Evolutionary conservation across 331 rosid species (phyloP), one percentile per base, ranked within the genome.

Genomic region (Erythrophleum ivorense): DNA sequence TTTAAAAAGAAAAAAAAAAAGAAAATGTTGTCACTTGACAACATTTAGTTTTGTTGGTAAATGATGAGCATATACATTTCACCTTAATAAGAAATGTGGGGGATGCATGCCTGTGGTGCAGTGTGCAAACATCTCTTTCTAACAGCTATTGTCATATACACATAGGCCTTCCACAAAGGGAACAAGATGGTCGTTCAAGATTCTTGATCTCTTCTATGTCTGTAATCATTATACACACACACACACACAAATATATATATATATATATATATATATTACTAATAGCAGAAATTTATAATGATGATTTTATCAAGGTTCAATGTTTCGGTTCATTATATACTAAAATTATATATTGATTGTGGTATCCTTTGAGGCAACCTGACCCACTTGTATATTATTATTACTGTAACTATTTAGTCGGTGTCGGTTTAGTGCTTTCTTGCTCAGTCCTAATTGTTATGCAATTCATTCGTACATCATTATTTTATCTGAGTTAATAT

Each of bases 131-230:
- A 60, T 76, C 59, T 29, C 9, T 15, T 60, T 46, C 48, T 24
- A 18, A 38, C 7, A 19, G 63, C 34, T 40, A 78, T 10, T 60
- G 67, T 60, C 67, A 60, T 11, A 78, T 46, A 19, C 45, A 36
- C 24, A 34, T 1, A 7, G 40, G 67, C 33, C 67, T 68, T 33
- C 55, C 59, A 79, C 66, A 64, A 33, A 49, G 65, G 84, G 49
- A 62, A 73, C 85, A 63, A 66, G 41, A 79, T 77, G 87, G 87
- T 82, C 75, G 57, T 53, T 85, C 74, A 68, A 80, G 88, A 83
- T 65, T 80, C 79, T 77, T 67, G 81, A 75, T 54, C 40, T 75
- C 88, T 83, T 76, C 81, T 24, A 0, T 59, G 79, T 68, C 54
- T 55, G 67, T 66, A 75, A 82, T 84, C 36, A 82, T 79, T 73